phyloP scores from a whole-genome alignment of 441 rosid species.

The Populus hybrid region DNA sequence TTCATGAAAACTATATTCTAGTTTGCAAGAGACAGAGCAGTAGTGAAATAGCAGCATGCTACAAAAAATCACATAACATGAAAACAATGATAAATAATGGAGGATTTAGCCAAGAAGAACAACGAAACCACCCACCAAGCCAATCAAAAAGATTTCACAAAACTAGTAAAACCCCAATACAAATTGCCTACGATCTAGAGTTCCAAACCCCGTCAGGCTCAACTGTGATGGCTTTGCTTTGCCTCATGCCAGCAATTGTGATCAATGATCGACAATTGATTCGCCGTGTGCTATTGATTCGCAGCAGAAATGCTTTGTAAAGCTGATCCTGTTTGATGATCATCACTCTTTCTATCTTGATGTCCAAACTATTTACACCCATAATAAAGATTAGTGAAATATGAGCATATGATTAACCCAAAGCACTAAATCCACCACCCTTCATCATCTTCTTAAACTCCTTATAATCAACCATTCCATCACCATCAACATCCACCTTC shows the following conservation, averaged over 20 bases:
- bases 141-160: not conserved
- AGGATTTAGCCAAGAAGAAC: not conserved
- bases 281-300: not conserved
- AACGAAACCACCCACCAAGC: slow-evolving; percentile 3
- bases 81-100: not conserved
- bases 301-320: not conserved
- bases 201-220: not conserved
- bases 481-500: slow-evolving; percentile 83
- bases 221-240: not conserved
- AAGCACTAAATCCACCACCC: slow-evolving; percentile 47
- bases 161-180: not conserved
- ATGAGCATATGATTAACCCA: slow-evolving; percentile 16
- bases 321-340: not conserved
- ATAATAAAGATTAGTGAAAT: not conserved
- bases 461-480: slow-evolving; percentile 70
- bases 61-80: not conserved
- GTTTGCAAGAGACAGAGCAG: not conserved
- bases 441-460: slow-evolving; percentile 90
- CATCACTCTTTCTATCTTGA: not conserved
- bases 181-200: not conserved
- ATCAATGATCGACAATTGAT: not conserved
- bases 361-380: not conserved
- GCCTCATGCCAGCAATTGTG: not conserved
- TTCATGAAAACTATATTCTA: too few species aligned
- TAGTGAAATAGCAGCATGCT: not conserved